Percentiles rank a stretch among this genome's conserved stretches.
phyloP scores from a whole-genome alignment of 1,139 yeast genomes.

The Geotrichum restrictum region DNA sequence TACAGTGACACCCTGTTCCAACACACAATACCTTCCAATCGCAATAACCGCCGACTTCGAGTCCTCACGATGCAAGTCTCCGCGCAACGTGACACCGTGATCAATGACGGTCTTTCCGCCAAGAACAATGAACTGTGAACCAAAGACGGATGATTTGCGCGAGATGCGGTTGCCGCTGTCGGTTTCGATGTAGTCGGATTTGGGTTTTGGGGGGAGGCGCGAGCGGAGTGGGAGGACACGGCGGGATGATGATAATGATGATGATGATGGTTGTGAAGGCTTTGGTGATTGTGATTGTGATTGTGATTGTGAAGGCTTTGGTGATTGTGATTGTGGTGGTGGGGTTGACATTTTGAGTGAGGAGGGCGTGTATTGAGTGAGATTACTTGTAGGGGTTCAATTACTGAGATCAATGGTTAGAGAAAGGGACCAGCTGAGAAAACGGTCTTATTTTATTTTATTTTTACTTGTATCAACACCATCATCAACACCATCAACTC shows the following conservation, averaged over 20 bases:
- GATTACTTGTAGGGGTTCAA: too few species aligned
- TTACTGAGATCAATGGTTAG: too few species aligned
- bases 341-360: not conserved
- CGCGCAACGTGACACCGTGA: constrained; percentile 40
- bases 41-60: constrained; percentile 44
- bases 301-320: too few species aligned
- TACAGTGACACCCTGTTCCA: constrained; percentile 29
- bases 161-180: constrained; percentile 58
- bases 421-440: too few species aligned
- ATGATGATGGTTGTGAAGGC: not conserved
- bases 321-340: too few species aligned
- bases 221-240: constrained; percentile 2
- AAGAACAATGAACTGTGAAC: constrained; percentile 45
- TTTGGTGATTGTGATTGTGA: not conserved
- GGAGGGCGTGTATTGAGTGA: too few species aligned
- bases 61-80: constrained; percentile 40
- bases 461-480: too few species aligned
- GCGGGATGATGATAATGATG: not conserved
- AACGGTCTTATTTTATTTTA: too few species aligned
- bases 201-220: constrained; percentile 5
- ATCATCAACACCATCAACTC: too few species aligned
- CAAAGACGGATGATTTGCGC: constrained; percentile 44
- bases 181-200: constrained; percentile 33
- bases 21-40: constrained; percentile 50
- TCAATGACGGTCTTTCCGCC: constrained; percentile 47